phyloP scores from a whole-genome alignment of 225 moss, liverwort and hornwort species.

The Physcomitrellopsis africana region DNA sequence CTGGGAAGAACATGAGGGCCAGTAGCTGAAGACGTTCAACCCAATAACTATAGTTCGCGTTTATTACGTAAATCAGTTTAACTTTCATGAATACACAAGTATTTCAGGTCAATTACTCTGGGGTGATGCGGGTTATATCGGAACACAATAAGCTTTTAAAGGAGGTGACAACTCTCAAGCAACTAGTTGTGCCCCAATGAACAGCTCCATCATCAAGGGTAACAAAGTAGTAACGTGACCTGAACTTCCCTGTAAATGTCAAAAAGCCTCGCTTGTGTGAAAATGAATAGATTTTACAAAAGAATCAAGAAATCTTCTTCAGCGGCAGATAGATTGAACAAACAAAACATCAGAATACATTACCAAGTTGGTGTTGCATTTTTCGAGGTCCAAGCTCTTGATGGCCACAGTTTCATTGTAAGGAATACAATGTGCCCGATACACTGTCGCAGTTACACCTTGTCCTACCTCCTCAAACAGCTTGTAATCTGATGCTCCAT shows the following conservation, averaged over 20 bases:
- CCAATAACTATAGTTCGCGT: background rate
- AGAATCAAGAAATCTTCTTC: slow-evolving; percentile 7
- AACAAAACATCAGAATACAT: slow-evolving; percentile 33
- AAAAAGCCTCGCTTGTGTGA: background rate
- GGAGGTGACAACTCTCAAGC: too few relatives aligned
- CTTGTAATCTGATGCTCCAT: slow-evolving; percentile 65
- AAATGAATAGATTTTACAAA: slow-evolving; percentile 6
- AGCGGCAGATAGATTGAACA: slow-evolving; percentile 21
- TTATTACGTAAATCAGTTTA: slow-evolving; percentile 14
- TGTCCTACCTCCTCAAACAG: slow-evolving; percentile 93
- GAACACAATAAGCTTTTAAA: too few relatives aligned
- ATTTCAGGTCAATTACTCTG: background rate
- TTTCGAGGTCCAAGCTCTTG: slow-evolving; percentile 92
- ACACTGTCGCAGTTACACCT: slow-evolving; percentile 89
- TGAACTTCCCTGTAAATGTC: background rate
- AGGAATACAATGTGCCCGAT: slow-evolving; percentile 71
- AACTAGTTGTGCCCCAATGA: too few relatives aligned
- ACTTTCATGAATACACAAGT: background rate
- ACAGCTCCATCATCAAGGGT: too few relatives aligned
- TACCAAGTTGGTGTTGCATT: slow-evolving; percentile 86
- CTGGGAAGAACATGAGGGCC: background rate
- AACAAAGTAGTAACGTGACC: too few relatives aligned
- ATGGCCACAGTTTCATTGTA: slow-evolving; percentile 82
- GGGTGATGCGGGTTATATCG: too few relatives aligned
- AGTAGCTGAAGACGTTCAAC: slow-evolving; percentile 19